These are phyloP conservation scores for Albifimbria verrucaria DNA, from an alignment of 2,329 filamentous ascomycete species.

Conservation along the genomic window DNA sequence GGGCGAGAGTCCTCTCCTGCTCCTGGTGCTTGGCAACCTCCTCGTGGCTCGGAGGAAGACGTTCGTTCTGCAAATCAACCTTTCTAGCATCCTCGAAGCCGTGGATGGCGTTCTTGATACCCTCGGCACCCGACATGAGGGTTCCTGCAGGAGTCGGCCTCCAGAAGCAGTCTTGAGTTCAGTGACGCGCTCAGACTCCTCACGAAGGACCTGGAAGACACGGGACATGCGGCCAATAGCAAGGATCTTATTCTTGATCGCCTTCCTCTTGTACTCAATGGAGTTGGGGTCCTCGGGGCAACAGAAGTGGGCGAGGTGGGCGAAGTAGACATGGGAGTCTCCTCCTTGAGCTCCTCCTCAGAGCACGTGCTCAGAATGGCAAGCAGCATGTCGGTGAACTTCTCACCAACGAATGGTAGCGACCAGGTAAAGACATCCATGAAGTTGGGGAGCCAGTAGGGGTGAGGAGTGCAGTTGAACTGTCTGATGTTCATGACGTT, in stretches of 20 bases:
- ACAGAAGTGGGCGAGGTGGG: conserved; percentile 54
- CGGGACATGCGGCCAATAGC: conserved; percentile 94
- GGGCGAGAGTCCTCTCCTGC: conserved; percentile 74
- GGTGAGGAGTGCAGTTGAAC: conserved; percentile 99
- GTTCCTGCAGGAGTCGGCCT: conserved; percentile 91
- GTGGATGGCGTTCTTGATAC: conserved; percentile 97
- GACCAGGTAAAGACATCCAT: conserved; percentile 99
- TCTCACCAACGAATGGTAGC: conserved; percentile 95
- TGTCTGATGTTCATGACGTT: conserved; percentile 99
- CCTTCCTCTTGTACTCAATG: conserved; percentile 88
- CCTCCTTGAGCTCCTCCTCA: conserved; percentile 95
- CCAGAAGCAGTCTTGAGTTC: conserved; percentile 97
- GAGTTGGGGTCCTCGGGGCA: conserved; percentile 69
- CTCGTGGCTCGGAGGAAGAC: conserved; percentile 85
- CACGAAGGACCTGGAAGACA: conserved; percentile 96
- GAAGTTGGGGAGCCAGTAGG: conserved; percentile 99
- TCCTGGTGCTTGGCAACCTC: conserved; percentile 83
- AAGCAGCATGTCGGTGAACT: conserved; percentile 99
- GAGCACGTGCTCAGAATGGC: conserved; percentile 97
- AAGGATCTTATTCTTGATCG: conserved; percentile 99
- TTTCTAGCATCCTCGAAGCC: conserved; percentile 96
- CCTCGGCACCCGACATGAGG: conserved; percentile 95
- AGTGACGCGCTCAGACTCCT: conserved; percentile 94
- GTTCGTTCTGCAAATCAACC: conserved; percentile 95
- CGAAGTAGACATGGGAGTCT: conserved; percentile 68